Evolutionary conservation across 2,329 filamentous ascomycete species (phyloP), one percentile per base, ranked within the genome.

Genomic region (Ophiobolus disseminans): DNA sequence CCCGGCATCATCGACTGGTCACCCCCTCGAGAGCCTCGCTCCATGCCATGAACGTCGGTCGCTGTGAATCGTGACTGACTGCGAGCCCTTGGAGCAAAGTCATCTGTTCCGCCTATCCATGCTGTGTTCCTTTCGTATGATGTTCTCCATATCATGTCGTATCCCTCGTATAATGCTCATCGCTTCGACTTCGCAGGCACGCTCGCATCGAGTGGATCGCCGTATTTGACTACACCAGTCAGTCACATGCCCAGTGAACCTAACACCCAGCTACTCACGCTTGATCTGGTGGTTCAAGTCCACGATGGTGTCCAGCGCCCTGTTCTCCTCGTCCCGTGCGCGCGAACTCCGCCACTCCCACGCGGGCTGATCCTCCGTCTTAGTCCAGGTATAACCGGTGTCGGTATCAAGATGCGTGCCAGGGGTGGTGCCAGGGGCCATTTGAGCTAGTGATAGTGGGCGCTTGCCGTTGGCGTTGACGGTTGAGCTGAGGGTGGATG

Each of bases 391-490:
- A 40, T 75, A 75, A 5, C 73, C 73, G 4, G 68, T 71, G 39
- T 69, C 57, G 10, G 58, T 45, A 16, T 62, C 58, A 11, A 53
- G 51, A 28, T 64, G 53, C 9, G 45, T 39, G 13, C 48, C 54
- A 1, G 50, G 40, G 3, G 46, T 43, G 16, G 46, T 50, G 7
- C 57, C 48, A 25, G 57, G 40, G n/a, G n/a, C n/a, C n/a, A n/a
- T n/a, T 40, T 62, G 58, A 26, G 55, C 55, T 14, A 55, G 30
- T 4, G 60, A 62, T 8, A 62, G 40, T 14, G 68, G 63, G 16
- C 72, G 64, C 52, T 74, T 74, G 22, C 70, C 72, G 51, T 74
- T 74, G 4, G 65, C 66, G 52, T 74, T 74, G 35, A 73, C 57
- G 8, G 60, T 55, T 3, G 65, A 60, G 10, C 55, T 48, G 26